Percentiles rank a stretch among this genome's conserved stretches.
These are phyloP conservation scores for Naganishia kalamii DNA, from an alignment of 768 basidiomycete species.

Conservation along the genomic window DNA sequence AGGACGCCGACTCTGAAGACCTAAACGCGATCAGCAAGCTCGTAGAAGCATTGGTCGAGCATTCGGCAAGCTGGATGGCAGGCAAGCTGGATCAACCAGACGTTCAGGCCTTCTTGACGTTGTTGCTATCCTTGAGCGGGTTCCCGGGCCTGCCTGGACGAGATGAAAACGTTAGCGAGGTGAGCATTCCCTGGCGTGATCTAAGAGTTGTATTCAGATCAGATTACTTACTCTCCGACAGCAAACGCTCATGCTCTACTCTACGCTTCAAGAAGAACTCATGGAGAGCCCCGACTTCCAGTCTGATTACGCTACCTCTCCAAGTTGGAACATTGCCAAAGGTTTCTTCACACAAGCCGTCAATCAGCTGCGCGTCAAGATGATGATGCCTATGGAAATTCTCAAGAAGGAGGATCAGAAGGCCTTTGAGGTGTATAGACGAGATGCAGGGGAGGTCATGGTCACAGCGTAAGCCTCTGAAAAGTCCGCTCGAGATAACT, in stretches of 20 bases:
- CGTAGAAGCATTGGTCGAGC: conserved; percentile 73
- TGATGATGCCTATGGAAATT: conserved; percentile 56
- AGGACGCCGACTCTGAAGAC: conserved; percentile 47
- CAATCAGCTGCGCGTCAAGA: conserved; percentile 63
- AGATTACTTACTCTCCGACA: conserved; percentile 3
- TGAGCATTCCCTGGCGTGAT: conserved; percentile 20
- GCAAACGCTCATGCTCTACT: conserved; percentile 76
- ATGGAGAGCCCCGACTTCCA: conserved; percentile 28
- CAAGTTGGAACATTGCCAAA: conserved; percentile 53
- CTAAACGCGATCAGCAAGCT: conserved; percentile 74
- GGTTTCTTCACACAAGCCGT: conserved; percentile 75
- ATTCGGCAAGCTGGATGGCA: conserved; percentile 73
- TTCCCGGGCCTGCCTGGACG: conserved; percentile 68
- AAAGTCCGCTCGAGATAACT: not conserved
- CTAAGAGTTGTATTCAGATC: not conserved
- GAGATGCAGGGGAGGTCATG: conserved; percentile 46
- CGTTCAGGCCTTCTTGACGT: conserved; percentile 63
- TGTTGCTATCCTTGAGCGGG: conserved; percentile 68
- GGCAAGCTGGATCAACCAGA: conserved; percentile 56
- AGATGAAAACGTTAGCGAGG: conserved; percentile 81
- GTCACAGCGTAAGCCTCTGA: conserved; percentile 38
- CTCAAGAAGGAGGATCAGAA: conserved; percentile 39
- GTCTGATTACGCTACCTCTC: conserved; percentile 21
- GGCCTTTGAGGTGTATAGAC: conserved; percentile 38
- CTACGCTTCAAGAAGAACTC: conserved; percentile 67